Evolutionary conservation across 140 eudicot species (phyloP), one percentile per base, ranked within the genome.

Genomic region (Flaveria floridana): DNA sequence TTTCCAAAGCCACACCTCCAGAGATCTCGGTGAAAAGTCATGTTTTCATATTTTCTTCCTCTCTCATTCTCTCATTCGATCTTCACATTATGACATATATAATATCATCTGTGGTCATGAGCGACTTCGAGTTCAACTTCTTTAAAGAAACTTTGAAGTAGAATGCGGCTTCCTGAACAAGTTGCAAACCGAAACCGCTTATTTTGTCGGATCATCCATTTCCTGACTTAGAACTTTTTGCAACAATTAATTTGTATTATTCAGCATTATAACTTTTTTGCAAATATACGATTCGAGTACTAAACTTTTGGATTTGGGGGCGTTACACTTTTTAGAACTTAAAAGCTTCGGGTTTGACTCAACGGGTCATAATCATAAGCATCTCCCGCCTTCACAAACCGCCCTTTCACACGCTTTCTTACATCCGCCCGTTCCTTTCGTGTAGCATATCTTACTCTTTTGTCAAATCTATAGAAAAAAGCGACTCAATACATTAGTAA

Each of bases 391-490:
- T 91, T 91, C 82, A 91, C 96, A 75, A 91, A 91, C 10, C 97
- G 89, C 58, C 97, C 97, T 83, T 91, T 91, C 76, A 91, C 97
- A 53, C 97, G 96, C 85, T 80, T 91, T 78, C 97, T 87, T 41
- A 89, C 94, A 77, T 91, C 97, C 15, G 97, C 97, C 51, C 97
- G 87, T 44, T 87, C 97, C 91, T 91, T 91, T 73, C 97, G 89
- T 42, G 97, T 89, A 44, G 85, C 97, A 44, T 91, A 91, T 53
- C 97, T 82, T 65, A 91, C 97, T 83, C 87, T 85, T 89, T 91
- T 91, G 18, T 91, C 97, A 82, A 91, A 91, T 78, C 97, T 91
- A 80, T 66, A 50, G 4, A 21, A 20, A 58, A 58, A 58, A 13
- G 0, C 67, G 26, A 34, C 50, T 0, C 70, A 16, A 65, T 48